These are phyloP conservation scores for Ganoderma meredithae DNA, from an alignment of 1,284 basidiomycete genomes.

Conservation along the genomic window DNA sequence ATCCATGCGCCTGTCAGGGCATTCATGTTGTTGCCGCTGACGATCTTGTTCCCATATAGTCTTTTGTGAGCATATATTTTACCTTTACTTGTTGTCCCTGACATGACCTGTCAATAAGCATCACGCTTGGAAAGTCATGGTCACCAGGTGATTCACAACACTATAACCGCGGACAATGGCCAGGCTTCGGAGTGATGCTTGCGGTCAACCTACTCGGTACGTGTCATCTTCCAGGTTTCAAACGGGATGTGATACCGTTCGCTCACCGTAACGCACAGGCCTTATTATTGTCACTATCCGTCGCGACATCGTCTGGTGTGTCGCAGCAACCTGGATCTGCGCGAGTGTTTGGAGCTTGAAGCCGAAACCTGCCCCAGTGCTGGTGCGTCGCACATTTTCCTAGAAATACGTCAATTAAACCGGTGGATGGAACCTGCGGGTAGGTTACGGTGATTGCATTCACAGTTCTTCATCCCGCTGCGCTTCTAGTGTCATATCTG, in stretches of 20 bases:
- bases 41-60: conserved; percentile 55
- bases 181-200: conserved; percentile 67
- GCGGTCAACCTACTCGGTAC: conserved; percentile 59
- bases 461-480: conserved; percentile 66
- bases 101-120: conserved; percentile 45
- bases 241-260: neutral
- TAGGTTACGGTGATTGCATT: conserved; percentile 67
- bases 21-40: conserved; percentile 66
- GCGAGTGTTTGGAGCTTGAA: conserved; percentile 65
- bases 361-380: conserved; percentile 68
- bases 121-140: conserved; percentile 60
- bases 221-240: neutral
- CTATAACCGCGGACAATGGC: conserved; percentile 62
- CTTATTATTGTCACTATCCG: conserved; percentile 60
- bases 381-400: conserved; percentile 50
- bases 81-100: neutral
- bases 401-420: neutral
- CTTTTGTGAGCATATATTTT: conserved; percentile 53
- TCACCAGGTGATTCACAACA: conserved; percentile 50
- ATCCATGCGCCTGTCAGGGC: conserved; percentile 80
- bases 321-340: conserved; percentile 75
- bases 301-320: conserved; percentile 74
- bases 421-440: neutral
- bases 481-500: conserved; percentile 50
- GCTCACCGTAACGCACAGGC: conserved; percentile 41